Conservation (phyloP, 2,329 filamentous ascomycete species). For the Fusarium nodosum region DNA sequence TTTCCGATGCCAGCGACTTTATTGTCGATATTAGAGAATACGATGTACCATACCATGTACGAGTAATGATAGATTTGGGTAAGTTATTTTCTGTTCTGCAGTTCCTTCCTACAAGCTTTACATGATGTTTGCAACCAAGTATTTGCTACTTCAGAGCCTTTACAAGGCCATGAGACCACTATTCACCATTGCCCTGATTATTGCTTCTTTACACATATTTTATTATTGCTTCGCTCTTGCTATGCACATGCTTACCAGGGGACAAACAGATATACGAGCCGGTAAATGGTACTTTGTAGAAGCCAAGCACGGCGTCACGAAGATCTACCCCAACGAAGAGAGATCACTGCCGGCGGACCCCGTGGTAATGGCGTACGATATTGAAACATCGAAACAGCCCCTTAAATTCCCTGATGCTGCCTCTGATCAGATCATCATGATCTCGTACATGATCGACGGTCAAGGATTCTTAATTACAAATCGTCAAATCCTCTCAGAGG, state of each 20-base stretch:
- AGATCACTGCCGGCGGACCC: slow-evolving; percentile 92
- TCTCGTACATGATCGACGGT: slow-evolving; percentile 99
- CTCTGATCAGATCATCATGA: slow-evolving; percentile 99
- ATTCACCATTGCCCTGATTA: slow-evolving; percentile 89
- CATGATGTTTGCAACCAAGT: slow-evolving; percentile 97
- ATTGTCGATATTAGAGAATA: slow-evolving; percentile 99
- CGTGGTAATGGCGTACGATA: slow-evolving; percentile 99
- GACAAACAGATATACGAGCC: slow-evolving; percentile 82
- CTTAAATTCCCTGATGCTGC: slow-evolving; percentile 96
- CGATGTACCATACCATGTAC: slow-evolving; percentile 98
- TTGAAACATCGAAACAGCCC: slow-evolving; percentile 95
- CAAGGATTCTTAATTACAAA: slow-evolving; percentile 99
- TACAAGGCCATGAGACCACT: slow-evolving; percentile 92
- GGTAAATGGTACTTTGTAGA: slow-evolving; percentile 98
- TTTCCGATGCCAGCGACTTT: slow-evolving; percentile 93
- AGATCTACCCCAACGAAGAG: slow-evolving; percentile 87
- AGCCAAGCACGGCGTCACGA: slow-evolving; percentile 89
- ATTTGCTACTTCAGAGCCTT: slow-evolving; percentile 99
- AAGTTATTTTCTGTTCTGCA: slow-evolving; percentile 23
- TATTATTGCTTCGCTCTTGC: background rate
- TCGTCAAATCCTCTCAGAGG: slow-evolving; percentile 95
- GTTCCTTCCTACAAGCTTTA: slow-evolving; percentile 9
- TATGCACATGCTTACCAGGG: slow-evolving; percentile 25
- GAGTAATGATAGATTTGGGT: slow-evolving; percentile 97
- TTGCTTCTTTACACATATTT: slow-evolving; percentile 7